Percentiles rank a stretch among this genome's conserved stretches.
Conservation (phyloP, 495 filamentous ascomycete species). For the Daldinia loculata region DNA sequence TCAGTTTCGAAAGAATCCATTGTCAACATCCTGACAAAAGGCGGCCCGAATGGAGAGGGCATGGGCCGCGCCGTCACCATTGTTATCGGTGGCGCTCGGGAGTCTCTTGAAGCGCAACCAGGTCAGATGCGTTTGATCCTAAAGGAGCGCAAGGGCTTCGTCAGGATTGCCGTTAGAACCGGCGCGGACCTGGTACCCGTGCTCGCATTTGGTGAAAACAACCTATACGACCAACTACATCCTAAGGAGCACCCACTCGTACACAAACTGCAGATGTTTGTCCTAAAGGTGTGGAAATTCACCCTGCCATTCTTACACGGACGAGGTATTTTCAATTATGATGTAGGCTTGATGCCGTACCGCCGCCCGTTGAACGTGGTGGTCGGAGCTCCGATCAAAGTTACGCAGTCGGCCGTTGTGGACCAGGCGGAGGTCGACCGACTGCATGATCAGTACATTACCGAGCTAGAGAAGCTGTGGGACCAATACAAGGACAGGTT, state of each 20-base stretch:
- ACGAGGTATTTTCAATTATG: constrained; percentile 94
- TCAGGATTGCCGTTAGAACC: constrained; percentile 89
- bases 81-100: constrained; percentile 89
- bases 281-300: constrained; percentile 89
- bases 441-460: constrained; percentile 79
- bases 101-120: constrained; percentile 87
- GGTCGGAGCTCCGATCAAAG: constrained; percentile 80
- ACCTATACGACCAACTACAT: constrained; percentile 88
- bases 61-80: constrained; percentile 97
- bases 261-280: constrained; percentile 77
- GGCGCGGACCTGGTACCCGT: constrained; percentile 94
- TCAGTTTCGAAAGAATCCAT: constrained; percentile 92
- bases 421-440: constrained; percentile 78
- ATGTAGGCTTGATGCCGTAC: constrained; percentile 95
- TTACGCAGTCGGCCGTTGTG: constrained; percentile 60
- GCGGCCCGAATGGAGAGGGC: constrained; percentile 80
- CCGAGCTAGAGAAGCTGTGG: constrained; percentile 84
- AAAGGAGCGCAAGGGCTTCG: constrained; percentile 85
- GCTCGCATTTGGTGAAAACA: constrained; percentile 92
- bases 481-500: constrained; percentile 88
- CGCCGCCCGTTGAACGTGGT: constrained; percentile 86
- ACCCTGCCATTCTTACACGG: constrained; percentile 92
- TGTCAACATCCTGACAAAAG: constrained; percentile 80
- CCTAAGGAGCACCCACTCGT: constrained; percentile 74
- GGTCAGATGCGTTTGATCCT: constrained; percentile 77